phyloP scores from a whole-genome alignment of 2,329 filamentous ascomycete species.

The Ascochyta clinopodiicola region DNA sequence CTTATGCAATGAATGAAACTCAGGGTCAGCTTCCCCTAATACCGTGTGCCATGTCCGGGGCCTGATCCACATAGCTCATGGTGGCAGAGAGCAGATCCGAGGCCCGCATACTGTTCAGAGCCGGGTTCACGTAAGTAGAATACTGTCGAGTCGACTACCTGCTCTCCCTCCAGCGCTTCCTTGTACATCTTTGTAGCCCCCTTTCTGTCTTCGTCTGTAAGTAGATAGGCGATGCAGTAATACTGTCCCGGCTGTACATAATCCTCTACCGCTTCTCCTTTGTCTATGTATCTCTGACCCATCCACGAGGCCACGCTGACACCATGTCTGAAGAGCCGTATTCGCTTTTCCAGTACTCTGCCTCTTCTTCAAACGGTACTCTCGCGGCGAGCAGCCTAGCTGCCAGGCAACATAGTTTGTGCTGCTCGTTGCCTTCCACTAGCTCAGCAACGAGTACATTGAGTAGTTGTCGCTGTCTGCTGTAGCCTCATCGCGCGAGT shows the following conservation, averaged over 20 bases:
- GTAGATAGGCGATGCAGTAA: constrained; percentile 6
- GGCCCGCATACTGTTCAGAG: neutral
- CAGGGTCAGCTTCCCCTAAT: neutral
- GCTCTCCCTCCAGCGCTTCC: neutral
- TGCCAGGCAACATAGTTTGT: neutral
- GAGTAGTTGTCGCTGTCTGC: neutral
- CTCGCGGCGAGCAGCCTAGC: neutral
- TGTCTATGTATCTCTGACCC: neutral
- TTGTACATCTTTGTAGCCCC: constrained; percentile 11
- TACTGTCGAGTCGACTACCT: neutral
- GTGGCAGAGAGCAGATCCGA: neutral
- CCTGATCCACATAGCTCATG: too few relatives aligned
- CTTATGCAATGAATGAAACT: neutral
- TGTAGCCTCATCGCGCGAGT: neutral
- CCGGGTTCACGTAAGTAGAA: neutral
- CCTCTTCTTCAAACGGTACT: neutral
- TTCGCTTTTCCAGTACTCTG: neutral
- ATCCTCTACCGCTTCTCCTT: neutral
- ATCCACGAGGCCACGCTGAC: neutral
- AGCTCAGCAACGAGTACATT: neutral
- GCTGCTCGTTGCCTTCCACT: neutral
- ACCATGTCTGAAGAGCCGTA: neutral
- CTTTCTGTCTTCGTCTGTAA: constrained; percentile 5
- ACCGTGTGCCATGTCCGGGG: neutral
- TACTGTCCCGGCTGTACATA: neutral